These are phyloP conservation scores for Ogataea neopini DNA, from an alignment of 805 yeast species.

Conservation along the genomic window DNA sequence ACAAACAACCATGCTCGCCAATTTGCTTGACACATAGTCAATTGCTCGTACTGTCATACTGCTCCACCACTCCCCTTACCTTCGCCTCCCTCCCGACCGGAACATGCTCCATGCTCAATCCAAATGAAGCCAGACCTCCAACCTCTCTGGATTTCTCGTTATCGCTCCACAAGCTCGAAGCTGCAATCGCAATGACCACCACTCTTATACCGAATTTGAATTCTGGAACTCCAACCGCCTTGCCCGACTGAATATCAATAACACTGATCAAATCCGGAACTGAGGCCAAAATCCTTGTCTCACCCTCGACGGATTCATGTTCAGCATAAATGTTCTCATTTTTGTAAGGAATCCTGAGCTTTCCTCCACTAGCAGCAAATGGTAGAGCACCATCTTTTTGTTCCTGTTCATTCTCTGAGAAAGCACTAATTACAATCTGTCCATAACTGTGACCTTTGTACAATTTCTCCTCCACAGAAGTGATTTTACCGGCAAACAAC, in stretches of 20 bases:
- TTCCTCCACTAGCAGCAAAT: constrained; percentile 9
- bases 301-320: constrained; percentile 11
- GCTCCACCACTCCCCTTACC: constrained; percentile 40
- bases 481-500: constrained; percentile 44
- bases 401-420: not conserved
- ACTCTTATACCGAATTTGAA: constrained; percentile 30
- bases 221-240: constrained; percentile 32
- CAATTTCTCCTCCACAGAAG: constrained; percentile 42
- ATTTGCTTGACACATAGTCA: not conserved
- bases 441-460: constrained; percentile 46
- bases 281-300: constrained; percentile 18
- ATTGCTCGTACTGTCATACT: constrained; percentile 19
- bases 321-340: constrained; percentile 42
- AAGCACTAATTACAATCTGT: constrained; percentile 33
- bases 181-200: constrained; percentile 30
- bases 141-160: constrained; percentile 33
- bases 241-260: constrained; percentile 27
- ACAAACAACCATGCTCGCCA: too few species aligned
- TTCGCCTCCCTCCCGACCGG: constrained; percentile 36
- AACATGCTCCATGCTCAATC: constrained; percentile 31
- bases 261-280: constrained; percentile 30
- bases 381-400: not conserved
- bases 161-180: constrained; percentile 31
- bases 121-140: constrained; percentile 34
- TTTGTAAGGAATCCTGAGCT: constrained; percentile 44